Evolutionary conservation across 2,329 filamentous ascomycete genomes (phyloP), one percentile per base, ranked within the genome.

Genomic region (Penicillium griseofulvum): DNA sequence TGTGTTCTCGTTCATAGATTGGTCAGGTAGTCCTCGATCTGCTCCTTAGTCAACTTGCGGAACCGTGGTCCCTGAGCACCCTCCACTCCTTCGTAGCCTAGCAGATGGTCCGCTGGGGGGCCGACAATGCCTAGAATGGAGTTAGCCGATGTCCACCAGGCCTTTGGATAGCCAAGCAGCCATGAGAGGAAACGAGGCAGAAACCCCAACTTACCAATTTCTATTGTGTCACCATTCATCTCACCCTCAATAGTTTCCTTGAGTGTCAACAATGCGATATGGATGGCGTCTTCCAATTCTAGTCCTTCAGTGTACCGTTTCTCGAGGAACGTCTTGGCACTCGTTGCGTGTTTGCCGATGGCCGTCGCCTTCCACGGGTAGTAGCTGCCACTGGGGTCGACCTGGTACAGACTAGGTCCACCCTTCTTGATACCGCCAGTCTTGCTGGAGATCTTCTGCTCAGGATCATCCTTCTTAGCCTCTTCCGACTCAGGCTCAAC

Each of bases 231-330:
- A 60, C 93, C 93, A 66, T 93, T 97, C 93, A 97, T 97, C 80
- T 97, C 94, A 55, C 94, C 94, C 80, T 97, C 93, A 71, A 99
- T 99, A 55, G 94, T 97, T 83, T 99, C 94, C 83, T 99, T 99
- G 73, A 99, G 80, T 26, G 94, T 99, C 73, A 99, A 81, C 52
- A 99, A 83, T 57, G 94, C 94, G 80, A 99, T 99, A 77, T 99
- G 94, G 65, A 99, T 94, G 10, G 94, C 94, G 76, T 99, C 94
- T 78, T 99, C 94, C 61, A 99, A 81, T 82, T 99, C 94, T 71
- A 99, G 79, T 38, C 92, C 92, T 73, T 99, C 94, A 5, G 92
- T 97, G 79, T 97, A 99, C 77, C 94, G 84, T 87, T 99, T 99
- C 83, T 99, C 94, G 73, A 99, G 78, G 80, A 99, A 99, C 0